Percentiles rank a stretch among this genome's conserved stretches.
Evolutionary conservation across 1,284 basidiomycete genomes (phyloP).

Genomic region (Rhodotorula sp.): DNA sequence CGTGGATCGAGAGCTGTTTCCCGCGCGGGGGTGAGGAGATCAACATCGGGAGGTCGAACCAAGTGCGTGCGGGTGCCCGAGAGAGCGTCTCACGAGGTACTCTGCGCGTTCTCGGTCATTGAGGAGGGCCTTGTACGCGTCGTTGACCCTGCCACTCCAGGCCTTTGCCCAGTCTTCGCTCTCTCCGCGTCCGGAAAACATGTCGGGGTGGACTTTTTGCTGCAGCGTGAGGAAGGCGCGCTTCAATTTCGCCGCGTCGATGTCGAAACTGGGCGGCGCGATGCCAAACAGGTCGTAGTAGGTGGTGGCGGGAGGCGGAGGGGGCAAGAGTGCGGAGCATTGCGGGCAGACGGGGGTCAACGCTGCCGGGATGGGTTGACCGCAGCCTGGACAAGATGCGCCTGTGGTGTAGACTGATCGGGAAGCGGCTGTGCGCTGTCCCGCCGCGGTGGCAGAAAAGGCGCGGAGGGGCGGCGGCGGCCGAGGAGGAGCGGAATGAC

Average conservation of each 20-base stretch:
- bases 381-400: constrained; percentile 62
- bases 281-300: constrained; percentile 60
- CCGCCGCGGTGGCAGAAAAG: too few relatives aligned
- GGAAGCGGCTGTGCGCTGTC: background rate
- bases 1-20: constrained; percentile 60
- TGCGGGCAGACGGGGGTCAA: constrained; percentile 64
- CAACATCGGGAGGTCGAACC: background rate
- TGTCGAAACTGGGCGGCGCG: constrained; percentile 58
- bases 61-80: too few relatives aligned
- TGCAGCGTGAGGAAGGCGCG: constrained; percentile 66
- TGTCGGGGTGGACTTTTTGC: constrained; percentile 74
- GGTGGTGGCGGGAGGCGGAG: constrained; percentile 54
- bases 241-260: constrained; percentile 64
- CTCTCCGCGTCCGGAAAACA: constrained; percentile 65
- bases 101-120: constrained; percentile 29
- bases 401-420: constrained; percentile 17
- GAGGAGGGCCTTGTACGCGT: constrained; percentile 60
- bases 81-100: constrained; percentile 24
- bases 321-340: constrained; percentile 64
- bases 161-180: constrained; percentile 62
- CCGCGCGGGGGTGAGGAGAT: background rate
- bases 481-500: background rate
- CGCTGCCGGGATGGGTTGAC: constrained; percentile 58
- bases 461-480: background rate
- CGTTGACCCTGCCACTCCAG: constrained; percentile 67